Percentiles rank a stretch among this genome's conserved stretches.
phyloP scores from a whole-genome alignment of 768 basidiomycete species.

The Lentinula aciculospora region DNA sequence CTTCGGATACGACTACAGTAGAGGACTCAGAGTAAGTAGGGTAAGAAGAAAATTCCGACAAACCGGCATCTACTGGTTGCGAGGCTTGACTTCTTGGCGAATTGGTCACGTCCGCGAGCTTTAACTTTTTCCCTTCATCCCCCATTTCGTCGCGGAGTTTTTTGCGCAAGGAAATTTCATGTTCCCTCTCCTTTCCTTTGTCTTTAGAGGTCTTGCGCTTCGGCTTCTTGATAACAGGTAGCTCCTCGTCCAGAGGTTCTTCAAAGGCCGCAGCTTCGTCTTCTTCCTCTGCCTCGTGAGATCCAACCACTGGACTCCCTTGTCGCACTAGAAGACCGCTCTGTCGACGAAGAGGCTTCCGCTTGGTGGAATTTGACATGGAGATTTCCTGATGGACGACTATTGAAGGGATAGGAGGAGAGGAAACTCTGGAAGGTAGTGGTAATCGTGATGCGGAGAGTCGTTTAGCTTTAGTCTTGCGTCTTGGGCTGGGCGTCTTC shows the following conservation, averaged over 20 bases:
- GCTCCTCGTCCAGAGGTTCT: conserved; percentile 26
- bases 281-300: conserved; percentile 58
- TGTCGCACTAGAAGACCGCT: conserved; percentile 60
- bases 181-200: conserved; percentile 34
- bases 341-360: conserved; percentile 37
- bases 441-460: conserved; percentile 43
- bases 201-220: conserved; percentile 30
- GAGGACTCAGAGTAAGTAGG: background rate
- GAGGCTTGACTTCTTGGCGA: conserved; percentile 38
- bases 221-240: conserved; percentile 37
- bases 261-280: conserved; percentile 34
- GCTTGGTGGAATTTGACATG: conserved; percentile 17
- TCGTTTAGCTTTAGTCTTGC: conserved; percentile 36
- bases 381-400: conserved; percentile 18
- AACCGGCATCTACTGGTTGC: conserved; percentile 40
- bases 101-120: conserved; percentile 63
- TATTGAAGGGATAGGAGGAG: conserved; percentile 25
- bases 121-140: conserved; percentile 35
- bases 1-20: conserved; percentile 14
- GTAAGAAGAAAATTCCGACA: background rate
- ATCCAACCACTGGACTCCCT: conserved; percentile 65
- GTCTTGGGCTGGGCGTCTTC: conserved; percentile 31
- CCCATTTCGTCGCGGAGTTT: conserved; percentile 5
- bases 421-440: conserved; percentile 35
- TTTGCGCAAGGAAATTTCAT: conserved; percentile 8